Percentiles rank a stretch among this genome's conserved stretches.
Evolutionary conservation across 352 stramenopile genomes (phyloP).

Genomic region (Elongisporangium prolatum): DNA sequence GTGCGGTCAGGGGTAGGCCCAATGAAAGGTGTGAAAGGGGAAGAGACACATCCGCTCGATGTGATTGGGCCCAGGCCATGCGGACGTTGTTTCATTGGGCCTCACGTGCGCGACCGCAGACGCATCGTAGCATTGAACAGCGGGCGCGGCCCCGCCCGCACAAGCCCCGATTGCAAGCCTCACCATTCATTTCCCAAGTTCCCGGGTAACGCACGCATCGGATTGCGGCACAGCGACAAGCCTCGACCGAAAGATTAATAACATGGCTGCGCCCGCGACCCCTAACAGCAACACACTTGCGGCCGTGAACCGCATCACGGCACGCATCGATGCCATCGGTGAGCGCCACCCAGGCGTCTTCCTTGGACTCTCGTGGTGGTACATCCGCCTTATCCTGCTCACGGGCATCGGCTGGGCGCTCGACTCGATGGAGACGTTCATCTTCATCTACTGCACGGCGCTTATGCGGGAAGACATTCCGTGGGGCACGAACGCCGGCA

Average conservation of each 20-base stretch:
- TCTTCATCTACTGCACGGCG: conserved; percentile 51
- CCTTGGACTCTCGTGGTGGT: conserved; percentile 64
- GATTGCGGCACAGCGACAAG: no score
- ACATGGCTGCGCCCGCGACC: conserved; percentile 4
- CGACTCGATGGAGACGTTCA: conserved; percentile 70
- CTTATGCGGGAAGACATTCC: conserved; percentile 46
- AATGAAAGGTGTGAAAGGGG: no score
- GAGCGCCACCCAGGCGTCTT: conserved; percentile 38
- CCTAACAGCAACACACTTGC: conserved; percentile 27
- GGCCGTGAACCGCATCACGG: conserved; percentile 57
- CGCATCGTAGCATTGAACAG: no score
- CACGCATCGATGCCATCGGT: conserved; percentile 58
- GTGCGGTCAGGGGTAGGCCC: no score
- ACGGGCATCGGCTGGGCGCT: conserved; percentile 70
- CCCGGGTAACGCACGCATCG: no score
- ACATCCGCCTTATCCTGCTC: conserved; percentile 61
- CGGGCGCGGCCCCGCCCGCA: no score
- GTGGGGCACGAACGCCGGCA: conserved; percentile 22
- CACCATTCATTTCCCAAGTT: no score
- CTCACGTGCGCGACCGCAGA: no score
- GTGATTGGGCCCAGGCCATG: no score
- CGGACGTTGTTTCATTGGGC: no score
- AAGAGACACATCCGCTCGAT: no score
- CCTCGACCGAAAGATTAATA: conserved; percentile 1
- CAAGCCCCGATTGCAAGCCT: no score